Conservation (phyloP, 352 stramenopile genomes). For the Globisporangium cylindrosporum region DNA sequence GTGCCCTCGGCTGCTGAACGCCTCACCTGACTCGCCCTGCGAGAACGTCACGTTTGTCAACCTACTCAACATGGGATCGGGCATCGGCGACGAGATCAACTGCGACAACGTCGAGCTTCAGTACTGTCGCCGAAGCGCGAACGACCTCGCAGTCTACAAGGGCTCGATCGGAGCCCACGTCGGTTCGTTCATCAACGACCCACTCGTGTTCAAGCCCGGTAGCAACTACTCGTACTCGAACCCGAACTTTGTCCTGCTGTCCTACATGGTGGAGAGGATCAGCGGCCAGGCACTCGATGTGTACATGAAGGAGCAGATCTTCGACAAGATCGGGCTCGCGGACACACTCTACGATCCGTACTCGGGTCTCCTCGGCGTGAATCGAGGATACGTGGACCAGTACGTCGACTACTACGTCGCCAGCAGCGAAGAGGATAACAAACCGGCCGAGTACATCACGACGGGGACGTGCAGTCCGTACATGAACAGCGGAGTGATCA, state of each 20-base stretch:
- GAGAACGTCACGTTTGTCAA: constrained; percentile 56
- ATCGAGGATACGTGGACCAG: constrained; percentile 37
- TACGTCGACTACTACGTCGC: constrained; percentile 52
- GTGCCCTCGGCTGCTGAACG: constrained; percentile 33
- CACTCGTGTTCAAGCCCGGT: constrained; percentile 47
- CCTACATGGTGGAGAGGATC: constrained; percentile 60
- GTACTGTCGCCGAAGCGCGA: constrained; percentile 5
- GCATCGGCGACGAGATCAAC: constrained; percentile 30
- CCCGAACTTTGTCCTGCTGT: constrained; percentile 46
- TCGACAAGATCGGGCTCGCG: constrained; percentile 27
- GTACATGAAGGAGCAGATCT: constrained; percentile 47
- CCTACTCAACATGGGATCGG: constrained; percentile 56
- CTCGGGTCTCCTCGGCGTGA: constrained; percentile 24
- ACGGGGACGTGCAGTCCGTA: constrained; percentile 55
- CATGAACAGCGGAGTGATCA: constrained; percentile 26
- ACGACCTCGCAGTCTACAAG: constrained; percentile 26
- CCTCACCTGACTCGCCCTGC: constrained; percentile 20
- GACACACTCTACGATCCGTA: constrained; percentile 50
- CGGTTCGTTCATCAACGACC: constrained; percentile 44
- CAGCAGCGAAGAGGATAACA: constrained; percentile 5
- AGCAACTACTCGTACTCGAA: constrained; percentile 53
- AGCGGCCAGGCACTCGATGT: constrained; percentile 34
- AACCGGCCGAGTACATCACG: constrained; percentile 20
- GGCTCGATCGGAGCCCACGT: constrained; percentile 32
- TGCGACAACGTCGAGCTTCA: constrained; percentile 25